Evolutionary conservation across 768 basidiomycete genomes (phyloP), one percentile per base, ranked within the genome.

Genomic region (Hypsizygus marmoreus): DNA sequence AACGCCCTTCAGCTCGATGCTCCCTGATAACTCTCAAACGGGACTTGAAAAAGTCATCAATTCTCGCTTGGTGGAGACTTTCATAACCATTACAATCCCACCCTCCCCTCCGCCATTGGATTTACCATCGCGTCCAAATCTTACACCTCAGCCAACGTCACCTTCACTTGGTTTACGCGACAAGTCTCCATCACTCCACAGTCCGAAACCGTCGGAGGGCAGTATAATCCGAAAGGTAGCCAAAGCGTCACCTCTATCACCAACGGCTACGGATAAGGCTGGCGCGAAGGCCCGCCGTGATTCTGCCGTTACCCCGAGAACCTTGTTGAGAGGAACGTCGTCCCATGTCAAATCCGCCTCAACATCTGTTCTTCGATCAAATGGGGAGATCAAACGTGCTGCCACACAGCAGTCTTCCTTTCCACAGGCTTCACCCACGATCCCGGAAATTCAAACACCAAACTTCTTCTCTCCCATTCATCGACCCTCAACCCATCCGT

Each of bases 391-490:
- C 36, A 34, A 45, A 26, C 47, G 42, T 25, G 43, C 40, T 35
- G 14, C 47, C 12, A 43, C 54, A 12, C 54, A 46, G 14, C 45
- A 51, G 20, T 29, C 54, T 32, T 47, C 38, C 11, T 56, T 52
- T 38, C 44, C 40, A 9, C 51, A 38, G 17, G 40, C 30, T 14
- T 16, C 50, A 40, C 62, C 60, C n/a, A 47, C 60, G 16, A 61
- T 65, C 32, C 57, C 63, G 12, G 54, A 60, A n/a, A 51, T 59
- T n/a, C 48, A 53, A 47, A 57, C 54, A 22, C 70, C 88, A 2
- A 79, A 88, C 58, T 94, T 84, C 62, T 75, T 92, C 37, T 95
- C 93, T 2, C 75, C 80, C 0, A 74, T 90, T 38, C 92, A 93
- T 61, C 75, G 71, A 17, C 87, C 91, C 4, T 95, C 93, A 1